A percentile compares a stretch with the other conserved stretches of the same genome.
Conservation (phyloP, 2,329 filamentous ascomycete species). For the Venturia effusa region DNA sequence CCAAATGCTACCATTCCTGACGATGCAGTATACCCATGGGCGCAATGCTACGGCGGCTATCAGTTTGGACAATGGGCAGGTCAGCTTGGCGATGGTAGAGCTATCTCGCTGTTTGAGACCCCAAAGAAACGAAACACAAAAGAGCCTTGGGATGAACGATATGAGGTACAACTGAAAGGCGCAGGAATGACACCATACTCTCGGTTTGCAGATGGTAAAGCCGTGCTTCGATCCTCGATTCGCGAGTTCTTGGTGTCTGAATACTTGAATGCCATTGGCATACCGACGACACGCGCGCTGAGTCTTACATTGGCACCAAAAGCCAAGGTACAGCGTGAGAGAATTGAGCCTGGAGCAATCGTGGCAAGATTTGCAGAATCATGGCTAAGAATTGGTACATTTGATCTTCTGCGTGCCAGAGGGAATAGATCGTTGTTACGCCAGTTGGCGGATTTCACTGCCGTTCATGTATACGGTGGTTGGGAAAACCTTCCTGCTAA, state of each 20-base stretch:
- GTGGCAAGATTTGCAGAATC: constrained; percentile 83
- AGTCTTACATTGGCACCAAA: constrained; percentile 69
- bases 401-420: constrained; percentile 77
- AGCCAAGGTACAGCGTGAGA: constrained; percentile 64
- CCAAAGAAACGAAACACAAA: constrained; percentile 60
- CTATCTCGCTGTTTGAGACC: constrained; percentile 87
- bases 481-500: constrained; percentile 71
- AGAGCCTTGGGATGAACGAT: constrained; percentile 37
- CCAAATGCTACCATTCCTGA: constrained; percentile 45
- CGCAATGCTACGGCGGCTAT: constrained; percentile 88
- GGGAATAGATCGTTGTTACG: constrained; percentile 68
- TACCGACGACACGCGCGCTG: constrained; percentile 79
- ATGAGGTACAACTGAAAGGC: constrained; percentile 90
- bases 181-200: constrained; percentile 91
- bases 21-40: constrained; percentile 84
- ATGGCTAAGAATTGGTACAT: constrained; percentile 91
- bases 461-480: constrained; percentile 76
- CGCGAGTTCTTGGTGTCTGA: constrained; percentile 91
- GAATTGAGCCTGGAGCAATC: constrained; percentile 79
- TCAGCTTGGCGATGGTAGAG: constrained; percentile 87
- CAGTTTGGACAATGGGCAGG: constrained; percentile 79
- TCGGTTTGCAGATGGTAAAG: constrained; percentile 90
- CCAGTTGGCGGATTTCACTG: constrained; percentile 68
- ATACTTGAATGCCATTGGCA: constrained; percentile 70
- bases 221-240: constrained; percentile 84